Evolutionary conservation across 2,329 filamentous ascomycete genomes (phyloP).

Genomic region (Aspergillus japonicus): DNA sequence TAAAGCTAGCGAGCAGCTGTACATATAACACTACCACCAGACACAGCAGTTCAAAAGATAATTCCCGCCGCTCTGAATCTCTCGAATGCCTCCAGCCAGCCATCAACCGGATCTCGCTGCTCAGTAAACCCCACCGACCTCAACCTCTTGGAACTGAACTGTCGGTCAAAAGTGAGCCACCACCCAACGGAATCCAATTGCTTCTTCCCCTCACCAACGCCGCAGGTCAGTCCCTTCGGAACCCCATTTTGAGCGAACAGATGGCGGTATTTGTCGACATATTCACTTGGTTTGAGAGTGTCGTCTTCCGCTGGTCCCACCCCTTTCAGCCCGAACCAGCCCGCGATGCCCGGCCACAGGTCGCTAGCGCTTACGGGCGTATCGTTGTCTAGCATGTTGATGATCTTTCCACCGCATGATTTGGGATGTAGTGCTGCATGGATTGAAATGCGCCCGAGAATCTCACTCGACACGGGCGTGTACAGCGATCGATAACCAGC

Average conservation of each 20-base stretch:
- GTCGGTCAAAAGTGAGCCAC: constrained; percentile 51
- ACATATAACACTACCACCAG: too few relatives aligned
- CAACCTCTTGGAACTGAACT: constrained; percentile 46
- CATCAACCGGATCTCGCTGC: constrained; percentile 38
- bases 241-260: constrained; percentile 29
- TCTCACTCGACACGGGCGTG: constrained; percentile 28
- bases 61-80: constrained; percentile 44
- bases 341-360: constrained; percentile 29
- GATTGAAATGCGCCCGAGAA: constrained; percentile 28
- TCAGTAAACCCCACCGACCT: constrained; percentile 42
- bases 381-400: constrained; percentile 31
- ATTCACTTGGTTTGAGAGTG: constrained; percentile 18
- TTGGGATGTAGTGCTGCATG: constrained; percentile 28
- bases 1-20: too few relatives aligned
- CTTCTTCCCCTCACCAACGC: constrained; percentile 39
- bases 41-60: constrained; percentile 30
- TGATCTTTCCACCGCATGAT: constrained; percentile 21
- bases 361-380: constrained; percentile 24
- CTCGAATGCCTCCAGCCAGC: constrained; percentile 48
- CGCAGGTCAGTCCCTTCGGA: constrained; percentile 27
- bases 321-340: constrained; percentile 32
- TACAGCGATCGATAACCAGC: constrained; percentile 22
- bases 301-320: constrained; percentile 17
- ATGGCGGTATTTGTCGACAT: constrained; percentile 28
- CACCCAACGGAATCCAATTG: constrained; percentile 48